Percentiles rank a stretch among this genome's conserved stretches.
phyloP scores from a whole-genome alignment of 371 early-diverging fungal species.

The Circinella minor region DNA sequence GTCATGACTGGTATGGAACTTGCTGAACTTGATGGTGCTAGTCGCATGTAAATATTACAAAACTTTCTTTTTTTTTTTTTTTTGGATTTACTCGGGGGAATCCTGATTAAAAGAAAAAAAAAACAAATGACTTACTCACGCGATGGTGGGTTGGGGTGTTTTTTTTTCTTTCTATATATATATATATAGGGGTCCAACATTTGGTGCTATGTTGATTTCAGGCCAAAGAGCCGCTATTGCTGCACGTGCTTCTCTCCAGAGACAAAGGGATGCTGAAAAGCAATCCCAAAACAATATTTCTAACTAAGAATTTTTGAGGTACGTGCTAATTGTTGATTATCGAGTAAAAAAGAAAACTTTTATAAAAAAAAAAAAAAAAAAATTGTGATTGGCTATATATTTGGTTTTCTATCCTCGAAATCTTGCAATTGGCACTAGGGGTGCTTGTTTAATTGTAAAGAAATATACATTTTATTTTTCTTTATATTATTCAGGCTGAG shows the following conservation, averaged over 20 bases:
- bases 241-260: slow-evolving; percentile 49
- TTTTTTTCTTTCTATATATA: background rate
- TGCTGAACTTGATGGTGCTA: slow-evolving; percentile 64
- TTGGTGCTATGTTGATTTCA: slow-evolving; percentile 76
- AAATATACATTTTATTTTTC: background rate
- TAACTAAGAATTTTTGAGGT: slow-evolving; percentile 20
- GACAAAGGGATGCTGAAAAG: slow-evolving; percentile 32
- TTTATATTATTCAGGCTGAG: slow-evolving; percentile 39
- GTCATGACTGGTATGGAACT: slow-evolving; percentile 78
- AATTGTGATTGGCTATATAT: background rate
- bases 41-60: slow-evolving; percentile 48
- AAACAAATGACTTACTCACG: too few relatives aligned
- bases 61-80: background rate
- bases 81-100: too few relatives aligned
- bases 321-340: slow-evolving; percentile 22
- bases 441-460: slow-evolving; percentile 33
- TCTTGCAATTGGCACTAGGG: slow-evolving; percentile 44
- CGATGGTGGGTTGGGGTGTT: background rate
- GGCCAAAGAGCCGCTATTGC: slow-evolving; percentile 75
- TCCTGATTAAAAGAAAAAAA: too few relatives aligned
- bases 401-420: slow-evolving; percentile 4
- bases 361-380: background rate
- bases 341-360: background rate
- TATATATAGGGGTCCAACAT: slow-evolving; percentile 60
- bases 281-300: slow-evolving; percentile 24